Evolutionary conservation across 148 eudicot genomes (phyloP).

Genomic region (Rhododendron kiyosumense): DNA sequence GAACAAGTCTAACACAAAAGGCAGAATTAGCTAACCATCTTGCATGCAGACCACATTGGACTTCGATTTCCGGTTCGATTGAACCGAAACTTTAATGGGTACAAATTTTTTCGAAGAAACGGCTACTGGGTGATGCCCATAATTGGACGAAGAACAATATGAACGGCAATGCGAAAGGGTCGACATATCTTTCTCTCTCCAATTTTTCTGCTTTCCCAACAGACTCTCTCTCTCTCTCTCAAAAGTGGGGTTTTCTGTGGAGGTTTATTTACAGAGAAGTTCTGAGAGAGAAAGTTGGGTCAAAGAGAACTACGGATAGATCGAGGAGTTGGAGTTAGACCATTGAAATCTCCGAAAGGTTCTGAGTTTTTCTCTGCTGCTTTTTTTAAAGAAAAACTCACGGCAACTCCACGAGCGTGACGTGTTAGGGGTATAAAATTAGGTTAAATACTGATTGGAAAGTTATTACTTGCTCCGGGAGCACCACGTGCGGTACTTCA

Average conservation of each 20-base stretch:
- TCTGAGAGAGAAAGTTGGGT: slow-evolving; percentile 1
- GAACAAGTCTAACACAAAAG: neutral
- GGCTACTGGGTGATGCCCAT: slow-evolving; percentile 26
- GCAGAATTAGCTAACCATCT: slow-evolving; percentile 44
- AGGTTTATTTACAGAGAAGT: neutral
- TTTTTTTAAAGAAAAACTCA: neutral
- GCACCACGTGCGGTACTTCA: too few relatives aligned
- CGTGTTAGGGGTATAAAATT: neutral
- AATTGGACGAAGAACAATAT: slow-evolving; percentile 22
- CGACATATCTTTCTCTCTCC: slow-evolving; percentile 30
- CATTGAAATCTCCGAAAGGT: neutral
- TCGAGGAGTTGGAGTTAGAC: slow-evolving; percentile 36
- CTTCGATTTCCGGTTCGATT: slow-evolving; percentile 7
- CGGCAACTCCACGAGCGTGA: neutral
- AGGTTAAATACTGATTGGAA: neutral
- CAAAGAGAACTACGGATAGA: slow-evolving; percentile 30
- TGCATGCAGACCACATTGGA: slow-evolving; percentile 40
- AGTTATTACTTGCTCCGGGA: too few relatives aligned
- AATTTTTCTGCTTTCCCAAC: neutral
- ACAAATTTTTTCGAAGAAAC: slow-evolving; percentile 23
- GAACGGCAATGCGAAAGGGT: slow-evolving; percentile 40
- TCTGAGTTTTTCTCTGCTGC: neutral
- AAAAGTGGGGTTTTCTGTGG: neutral
- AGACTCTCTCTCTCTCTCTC: neutral
- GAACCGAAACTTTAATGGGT: slow-evolving; percentile 22